Evolutionary conservation across 73 alveolate genomes (phyloP).

Genomic region (Uronychia binucleata): DNA sequence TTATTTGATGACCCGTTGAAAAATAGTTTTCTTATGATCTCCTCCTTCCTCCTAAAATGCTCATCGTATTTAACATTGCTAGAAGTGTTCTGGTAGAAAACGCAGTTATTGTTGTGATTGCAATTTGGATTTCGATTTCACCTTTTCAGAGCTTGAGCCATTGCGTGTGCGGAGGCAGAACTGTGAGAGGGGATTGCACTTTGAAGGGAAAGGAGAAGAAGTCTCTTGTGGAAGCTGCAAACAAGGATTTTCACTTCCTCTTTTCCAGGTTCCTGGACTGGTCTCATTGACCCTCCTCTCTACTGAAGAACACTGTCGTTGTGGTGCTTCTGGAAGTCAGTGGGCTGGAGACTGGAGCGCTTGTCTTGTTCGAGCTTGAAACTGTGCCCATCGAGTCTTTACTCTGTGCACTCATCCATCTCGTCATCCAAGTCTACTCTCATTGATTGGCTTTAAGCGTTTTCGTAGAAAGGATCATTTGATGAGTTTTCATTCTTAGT

Average conservation of each 20-base stretch:
- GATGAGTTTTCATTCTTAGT: neutral
- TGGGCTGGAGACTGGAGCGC: neutral
- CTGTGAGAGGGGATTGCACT: neutral
- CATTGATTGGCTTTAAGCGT: neutral
- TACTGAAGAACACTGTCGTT: neutral
- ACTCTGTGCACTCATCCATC: neutral
- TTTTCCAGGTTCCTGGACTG: neutral
- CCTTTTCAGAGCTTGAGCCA: neutral
- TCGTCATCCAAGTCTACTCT: neutral
- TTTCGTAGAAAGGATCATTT: neutral
- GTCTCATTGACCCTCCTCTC: slow-evolving; percentile 1
- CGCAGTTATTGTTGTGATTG: slow-evolving; percentile 55
- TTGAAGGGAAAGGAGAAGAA: neutral
- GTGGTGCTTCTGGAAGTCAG: neutral
- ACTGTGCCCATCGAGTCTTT: neutral
- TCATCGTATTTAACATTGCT: slow-evolving; percentile 62
- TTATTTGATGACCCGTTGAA: slow-evolving; percentile 53
- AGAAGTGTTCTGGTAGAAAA: slow-evolving; percentile 48
- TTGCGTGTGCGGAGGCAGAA: neutral
- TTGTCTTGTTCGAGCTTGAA: neutral
- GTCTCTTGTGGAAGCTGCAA: neutral
- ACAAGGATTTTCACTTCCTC: neutral
- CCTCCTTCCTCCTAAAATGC: slow-evolving; percentile 56
- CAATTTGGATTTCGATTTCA: slow-evolving; percentile 65
- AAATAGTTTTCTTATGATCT: slow-evolving; percentile 49